These are phyloP conservation scores for Corymbia maculata DNA, from an alignment of 345 rosid genomes.

Conservation along the genomic window DNA sequence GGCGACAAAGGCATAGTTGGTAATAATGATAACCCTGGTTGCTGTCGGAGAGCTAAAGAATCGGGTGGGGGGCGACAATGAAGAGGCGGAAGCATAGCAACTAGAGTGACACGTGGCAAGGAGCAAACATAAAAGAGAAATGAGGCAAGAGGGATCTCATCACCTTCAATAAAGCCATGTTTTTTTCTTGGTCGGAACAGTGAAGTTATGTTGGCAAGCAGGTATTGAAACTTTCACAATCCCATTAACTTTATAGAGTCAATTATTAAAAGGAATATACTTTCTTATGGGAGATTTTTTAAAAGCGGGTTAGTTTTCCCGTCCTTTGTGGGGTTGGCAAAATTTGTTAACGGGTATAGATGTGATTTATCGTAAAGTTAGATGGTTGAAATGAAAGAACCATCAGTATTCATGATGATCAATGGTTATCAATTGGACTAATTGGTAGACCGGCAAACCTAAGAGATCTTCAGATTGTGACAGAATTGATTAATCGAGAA, in stretches of 20 bases:
- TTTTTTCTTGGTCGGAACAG: too few species aligned
- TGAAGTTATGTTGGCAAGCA: background rate
- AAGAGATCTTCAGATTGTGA: background rate
- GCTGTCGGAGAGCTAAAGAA: background rate
- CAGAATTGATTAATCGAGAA: background rate
- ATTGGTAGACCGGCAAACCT: background rate
- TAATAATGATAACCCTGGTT: background rate
- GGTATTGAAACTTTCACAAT: background rate
- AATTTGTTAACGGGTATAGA: background rate
- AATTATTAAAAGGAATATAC: background rate
- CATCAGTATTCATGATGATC: background rate
- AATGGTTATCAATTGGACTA: background rate
- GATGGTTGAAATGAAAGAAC: background rate
- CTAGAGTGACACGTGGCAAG: background rate
- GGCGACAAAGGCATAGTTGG: background rate
- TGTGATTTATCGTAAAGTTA: background rate
- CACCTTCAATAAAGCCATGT: background rate
- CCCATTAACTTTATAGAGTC: background rate
- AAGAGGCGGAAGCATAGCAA: background rate
- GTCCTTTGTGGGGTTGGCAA: background rate
- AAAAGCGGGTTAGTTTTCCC: background rate
- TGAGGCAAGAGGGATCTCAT: background rate
- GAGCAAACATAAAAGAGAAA: background rate
- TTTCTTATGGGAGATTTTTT: background rate
- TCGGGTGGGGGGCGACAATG: background rate